phyloP scores from a whole-genome alignment of 1,284 basidiomycete species.

The Bjerkandera adusta region DNA sequence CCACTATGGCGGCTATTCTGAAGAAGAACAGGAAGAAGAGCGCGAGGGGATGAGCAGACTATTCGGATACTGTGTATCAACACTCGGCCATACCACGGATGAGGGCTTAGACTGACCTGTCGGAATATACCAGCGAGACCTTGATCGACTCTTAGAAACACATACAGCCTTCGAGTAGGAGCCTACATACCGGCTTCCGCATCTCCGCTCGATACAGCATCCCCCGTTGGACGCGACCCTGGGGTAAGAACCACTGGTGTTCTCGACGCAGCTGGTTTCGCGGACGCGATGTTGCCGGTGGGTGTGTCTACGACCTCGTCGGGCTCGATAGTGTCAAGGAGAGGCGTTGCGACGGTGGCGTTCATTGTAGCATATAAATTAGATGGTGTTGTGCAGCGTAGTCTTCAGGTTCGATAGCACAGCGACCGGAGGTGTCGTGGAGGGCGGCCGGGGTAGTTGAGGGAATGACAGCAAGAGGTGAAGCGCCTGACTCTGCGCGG shows the following conservation, averaged over 20 bases:
- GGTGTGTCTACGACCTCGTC: constrained; percentile 48
- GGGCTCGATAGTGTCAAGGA: constrained; percentile 68
- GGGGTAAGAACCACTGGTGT: constrained; percentile 57
- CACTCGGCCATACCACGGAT: constrained; percentile 1
- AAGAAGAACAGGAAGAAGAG: constrained; percentile 87
- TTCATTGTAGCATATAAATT: background rate
- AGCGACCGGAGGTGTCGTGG: background rate
- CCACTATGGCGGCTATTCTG: constrained; percentile 78
- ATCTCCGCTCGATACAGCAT: constrained; percentile 57
- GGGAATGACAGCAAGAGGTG: background rate
- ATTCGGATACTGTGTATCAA: background rate
- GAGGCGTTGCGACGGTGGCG: constrained; percentile 39
- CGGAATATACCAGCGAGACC: constrained; percentile 74
- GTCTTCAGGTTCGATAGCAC: background rate
- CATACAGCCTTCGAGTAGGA: constrained; percentile 4
- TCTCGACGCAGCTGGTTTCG: constrained; percentile 27
- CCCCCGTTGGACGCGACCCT: constrained; percentile 40
- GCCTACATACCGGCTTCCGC: constrained; percentile 69
- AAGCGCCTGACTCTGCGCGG: background rate
- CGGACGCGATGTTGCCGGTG: constrained; percentile 37
- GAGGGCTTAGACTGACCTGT: constrained; percentile 46
- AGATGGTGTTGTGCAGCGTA: background rate
- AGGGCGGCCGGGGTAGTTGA: background rate
- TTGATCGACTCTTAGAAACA: constrained; percentile 25
- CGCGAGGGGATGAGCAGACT: constrained; percentile 83